A percentile compares a stretch with the other conserved stretches of the same genome.
phyloP scores from a whole-genome alignment of 179 eudicot species.

The Spergularia azorica region DNA sequence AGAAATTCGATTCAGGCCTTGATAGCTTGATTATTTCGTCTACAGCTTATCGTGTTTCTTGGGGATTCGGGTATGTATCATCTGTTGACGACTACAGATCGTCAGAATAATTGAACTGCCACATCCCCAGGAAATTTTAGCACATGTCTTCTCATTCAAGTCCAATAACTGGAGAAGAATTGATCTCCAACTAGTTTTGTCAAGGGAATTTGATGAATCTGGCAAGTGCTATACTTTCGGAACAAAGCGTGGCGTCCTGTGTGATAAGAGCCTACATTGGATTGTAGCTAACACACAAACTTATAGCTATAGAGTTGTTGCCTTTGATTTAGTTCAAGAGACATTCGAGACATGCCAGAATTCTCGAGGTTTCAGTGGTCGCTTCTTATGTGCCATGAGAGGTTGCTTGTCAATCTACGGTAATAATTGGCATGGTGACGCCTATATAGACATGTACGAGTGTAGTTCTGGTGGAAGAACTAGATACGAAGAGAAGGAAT shows the following conservation, averaged over 20 bases:
- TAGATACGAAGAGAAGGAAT: background rate
- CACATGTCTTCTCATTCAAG: conserved; percentile 23
- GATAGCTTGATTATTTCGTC: background rate
- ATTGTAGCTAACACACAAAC: background rate
- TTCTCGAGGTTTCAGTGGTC: background rate
- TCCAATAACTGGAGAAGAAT: conserved; percentile 19
- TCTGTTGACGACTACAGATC: conserved; percentile 23
- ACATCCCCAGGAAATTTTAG: background rate
- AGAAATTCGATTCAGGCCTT: background rate
- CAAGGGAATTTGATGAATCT: background rate
- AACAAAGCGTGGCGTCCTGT: conserved; percentile 10
- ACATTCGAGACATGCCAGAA: background rate
- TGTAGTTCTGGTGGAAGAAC: background rate
- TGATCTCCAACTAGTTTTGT: background rate
- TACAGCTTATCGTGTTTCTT: background rate
- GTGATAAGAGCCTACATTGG: conserved; percentile 25
- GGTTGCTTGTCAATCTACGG: conserved; percentile 19
- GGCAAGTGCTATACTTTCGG: background rate
- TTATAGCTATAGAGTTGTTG: background rate
- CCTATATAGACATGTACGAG: background rate
- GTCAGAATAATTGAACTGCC: conserved; percentile 18
- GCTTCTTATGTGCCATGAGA: conserved; percentile 13
- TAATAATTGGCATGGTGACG: background rate
- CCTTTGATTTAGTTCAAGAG: conserved; percentile 21
- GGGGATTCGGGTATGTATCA: conserved; percentile 30